A percentile compares a stretch with the other conserved stretches of the same genome.
Conservation (phyloP, 2,329 filamentous ascomycete genomes). For the Nigrospora oryzae region DNA sequence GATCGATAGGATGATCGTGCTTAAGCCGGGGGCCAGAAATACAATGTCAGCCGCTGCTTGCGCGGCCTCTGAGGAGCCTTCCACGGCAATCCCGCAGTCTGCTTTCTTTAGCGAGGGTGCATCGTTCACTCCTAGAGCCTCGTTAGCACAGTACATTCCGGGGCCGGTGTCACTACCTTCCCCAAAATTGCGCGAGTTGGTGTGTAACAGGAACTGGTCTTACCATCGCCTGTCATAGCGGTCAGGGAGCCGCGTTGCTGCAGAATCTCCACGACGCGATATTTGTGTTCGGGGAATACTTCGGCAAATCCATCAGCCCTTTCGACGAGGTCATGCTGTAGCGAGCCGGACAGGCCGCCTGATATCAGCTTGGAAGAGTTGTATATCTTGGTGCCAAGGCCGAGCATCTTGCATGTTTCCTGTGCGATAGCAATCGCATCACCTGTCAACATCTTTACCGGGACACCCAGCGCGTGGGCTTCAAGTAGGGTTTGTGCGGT, state of each 20-base stretch:
- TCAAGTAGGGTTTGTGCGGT: constrained; percentile 66
- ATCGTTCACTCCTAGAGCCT: constrained; percentile 47
- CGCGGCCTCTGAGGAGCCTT: constrained; percentile 58
- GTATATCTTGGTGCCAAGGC: constrained; percentile 67
- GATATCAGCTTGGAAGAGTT: constrained; percentile 66
- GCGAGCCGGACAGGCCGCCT: constrained; percentile 59
- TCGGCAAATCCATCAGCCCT: constrained; percentile 65
- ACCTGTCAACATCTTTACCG: constrained; percentile 71
- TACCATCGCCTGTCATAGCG: constrained; percentile 62
- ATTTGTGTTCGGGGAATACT: constrained; percentile 69
- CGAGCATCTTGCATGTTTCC: constrained; percentile 70
- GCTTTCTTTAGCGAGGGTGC: constrained; percentile 62
- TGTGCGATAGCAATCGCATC: constrained; percentile 68
- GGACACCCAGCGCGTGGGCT: constrained; percentile 63
- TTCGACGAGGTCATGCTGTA: constrained; percentile 66
- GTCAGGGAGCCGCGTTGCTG: constrained; percentile 65
- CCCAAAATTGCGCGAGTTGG: too few species aligned
- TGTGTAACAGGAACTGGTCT: too few species aligned
- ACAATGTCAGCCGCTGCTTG: constrained; percentile 61
- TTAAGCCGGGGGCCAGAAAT: constrained; percentile 60
- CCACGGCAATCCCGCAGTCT: constrained; percentile 61
- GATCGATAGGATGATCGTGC: constrained; percentile 58
- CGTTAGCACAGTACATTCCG: too few species aligned
- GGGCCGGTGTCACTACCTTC: too few species aligned
- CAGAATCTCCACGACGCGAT: constrained; percentile 67